These are phyloP conservation scores for Sphagnum fallax DNA, from an alignment of 228 moss, liverwort and hornwort species.

Conservation along the genomic window DNA sequence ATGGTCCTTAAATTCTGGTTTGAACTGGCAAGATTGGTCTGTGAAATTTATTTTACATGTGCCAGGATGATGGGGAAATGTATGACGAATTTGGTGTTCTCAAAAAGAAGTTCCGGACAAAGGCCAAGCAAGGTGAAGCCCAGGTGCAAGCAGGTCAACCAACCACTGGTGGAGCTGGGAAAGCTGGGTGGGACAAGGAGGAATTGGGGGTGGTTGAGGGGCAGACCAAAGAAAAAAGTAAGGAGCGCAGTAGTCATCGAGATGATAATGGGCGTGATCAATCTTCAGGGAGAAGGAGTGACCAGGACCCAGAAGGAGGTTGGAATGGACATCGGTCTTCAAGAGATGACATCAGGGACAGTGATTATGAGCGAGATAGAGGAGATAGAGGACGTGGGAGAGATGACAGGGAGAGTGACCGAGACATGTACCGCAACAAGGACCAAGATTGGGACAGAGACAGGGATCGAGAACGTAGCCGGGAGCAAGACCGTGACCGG, in stretches of 20 bases:
- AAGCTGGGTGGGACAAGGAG: conserved; percentile 82
- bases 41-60: too few species aligned
- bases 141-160: conserved; percentile 10
- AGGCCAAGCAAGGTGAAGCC: conserved; percentile 50
- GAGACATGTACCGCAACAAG: conserved; percentile 27
- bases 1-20: too few species aligned
- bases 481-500: conserved; percentile 9
- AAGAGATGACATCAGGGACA: conserved; percentile 27
- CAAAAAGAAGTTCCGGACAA: conserved; percentile 86
- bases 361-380: conserved; percentile 33
- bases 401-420: conserved; percentile 35
- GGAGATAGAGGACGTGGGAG: conserved; percentile 37
- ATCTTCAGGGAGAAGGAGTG: conserved; percentile 30
- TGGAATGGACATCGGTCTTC: conserved; percentile 38
- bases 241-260: conserved; percentile 31
- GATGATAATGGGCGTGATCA: conserved; percentile 41
- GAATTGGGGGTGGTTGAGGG: conserved; percentile 56
- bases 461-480: conserved; percentile 22
- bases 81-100: conserved; percentile 90
- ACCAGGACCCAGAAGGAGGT: conserved; percentile 29
- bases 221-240: conserved; percentile 41
- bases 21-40: too few species aligned
- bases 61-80: conserved; percentile 89
- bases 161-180: conserved; percentile 39
- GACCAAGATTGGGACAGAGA: conserved; percentile 37